Conservation (phyloP, 2,329 filamentous ascomycete species). For the Neofusicoccum kwambonambiense region DNA sequence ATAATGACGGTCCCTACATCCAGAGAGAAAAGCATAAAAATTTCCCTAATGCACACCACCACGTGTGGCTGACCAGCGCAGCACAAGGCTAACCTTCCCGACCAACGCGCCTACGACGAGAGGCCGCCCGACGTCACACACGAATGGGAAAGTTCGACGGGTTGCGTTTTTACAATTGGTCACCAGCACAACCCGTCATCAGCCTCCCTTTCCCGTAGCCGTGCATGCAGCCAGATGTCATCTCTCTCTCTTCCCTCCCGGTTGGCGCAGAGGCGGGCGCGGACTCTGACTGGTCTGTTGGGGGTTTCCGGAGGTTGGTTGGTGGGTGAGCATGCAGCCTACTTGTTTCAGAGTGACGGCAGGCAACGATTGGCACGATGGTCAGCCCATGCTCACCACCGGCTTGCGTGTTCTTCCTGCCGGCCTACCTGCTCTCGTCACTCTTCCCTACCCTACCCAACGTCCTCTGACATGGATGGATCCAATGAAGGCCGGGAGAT, state of each 20-base stretch:
- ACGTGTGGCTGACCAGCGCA: neutral
- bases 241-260: neutral
- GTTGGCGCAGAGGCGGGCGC: neutral
- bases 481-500: neutral
- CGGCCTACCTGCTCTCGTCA: slow-evolving; percentile 2
- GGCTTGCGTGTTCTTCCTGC: slow-evolving; percentile 12
- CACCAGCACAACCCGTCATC: neutral
- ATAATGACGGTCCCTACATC: neutral
- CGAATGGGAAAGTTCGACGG: neutral
- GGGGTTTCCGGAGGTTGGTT: neutral
- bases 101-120: neutral
- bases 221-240: neutral
- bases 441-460: neutral
- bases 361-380: neutral
- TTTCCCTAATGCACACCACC: neutral
- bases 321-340: neutral
- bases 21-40: neutral
- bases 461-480: neutral
- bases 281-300: too few relatives aligned
- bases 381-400: slow-evolving; percentile 12
- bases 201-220: neutral
- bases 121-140: neutral
- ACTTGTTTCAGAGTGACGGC: slow-evolving; percentile 13
- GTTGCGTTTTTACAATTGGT: neutral
- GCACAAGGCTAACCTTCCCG: slow-evolving; percentile 1